A percentile compares a stretch with the other conserved stretches of the same genome.
phyloP scores from a whole-genome alignment of 2,329 filamentous ascomycete genomes.

The Endoconidiophora polonica region DNA sequence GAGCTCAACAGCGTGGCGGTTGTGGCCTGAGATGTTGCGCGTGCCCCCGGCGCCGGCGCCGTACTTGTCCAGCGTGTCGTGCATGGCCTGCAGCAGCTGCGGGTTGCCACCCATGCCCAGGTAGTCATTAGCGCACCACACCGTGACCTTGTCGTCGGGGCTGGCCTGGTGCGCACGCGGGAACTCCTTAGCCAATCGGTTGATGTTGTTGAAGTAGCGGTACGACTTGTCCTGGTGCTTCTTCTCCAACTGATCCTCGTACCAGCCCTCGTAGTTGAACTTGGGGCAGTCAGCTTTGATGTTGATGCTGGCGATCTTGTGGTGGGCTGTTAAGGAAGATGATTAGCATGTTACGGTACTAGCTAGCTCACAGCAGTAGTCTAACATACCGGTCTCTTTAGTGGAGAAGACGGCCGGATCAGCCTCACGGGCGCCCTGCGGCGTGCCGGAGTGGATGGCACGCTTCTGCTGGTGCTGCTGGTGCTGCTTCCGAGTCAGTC shows the following conservation, averaged over 20 bases:
- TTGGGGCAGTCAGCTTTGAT: slow-evolving; percentile 27
- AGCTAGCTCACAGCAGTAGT: background rate
- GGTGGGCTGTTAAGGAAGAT: slow-evolving; percentile 1
- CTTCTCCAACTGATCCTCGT: slow-evolving; percentile 77
- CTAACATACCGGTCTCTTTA: slow-evolving; percentile 11
- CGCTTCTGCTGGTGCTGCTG: slow-evolving; percentile 38
- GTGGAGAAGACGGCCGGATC: slow-evolving; percentile 11
- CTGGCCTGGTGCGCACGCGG: slow-evolving; percentile 81
- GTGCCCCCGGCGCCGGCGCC: slow-evolving; percentile 91
- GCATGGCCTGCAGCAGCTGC: slow-evolving; percentile 77
- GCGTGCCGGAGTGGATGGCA: slow-evolving; percentile 5
- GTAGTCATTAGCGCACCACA: slow-evolving; percentile 99
- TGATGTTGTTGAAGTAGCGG: slow-evolving; percentile 99
- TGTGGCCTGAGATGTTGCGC: slow-evolving; percentile 94
- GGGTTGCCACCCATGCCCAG: slow-evolving; percentile 92
- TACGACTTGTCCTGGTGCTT: slow-evolving; percentile 99
- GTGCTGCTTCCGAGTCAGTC: slow-evolving; percentile 19
- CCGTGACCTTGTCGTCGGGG: slow-evolving; percentile 73
- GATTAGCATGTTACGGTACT: background rate
- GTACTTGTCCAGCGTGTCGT: slow-evolving; percentile 85
- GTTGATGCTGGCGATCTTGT: slow-evolving; percentile 14
- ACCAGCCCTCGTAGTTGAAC: slow-evolving; percentile 88
- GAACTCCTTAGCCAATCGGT: slow-evolving; percentile 89
- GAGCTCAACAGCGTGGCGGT: slow-evolving; percentile 75
- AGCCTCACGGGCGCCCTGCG: slow-evolving; percentile 10